Percentiles rank a stretch among this genome's conserved stretches.
Conservation (phyloP, 73 alveolate genomes). For the Uronychia setigera region DNA sequence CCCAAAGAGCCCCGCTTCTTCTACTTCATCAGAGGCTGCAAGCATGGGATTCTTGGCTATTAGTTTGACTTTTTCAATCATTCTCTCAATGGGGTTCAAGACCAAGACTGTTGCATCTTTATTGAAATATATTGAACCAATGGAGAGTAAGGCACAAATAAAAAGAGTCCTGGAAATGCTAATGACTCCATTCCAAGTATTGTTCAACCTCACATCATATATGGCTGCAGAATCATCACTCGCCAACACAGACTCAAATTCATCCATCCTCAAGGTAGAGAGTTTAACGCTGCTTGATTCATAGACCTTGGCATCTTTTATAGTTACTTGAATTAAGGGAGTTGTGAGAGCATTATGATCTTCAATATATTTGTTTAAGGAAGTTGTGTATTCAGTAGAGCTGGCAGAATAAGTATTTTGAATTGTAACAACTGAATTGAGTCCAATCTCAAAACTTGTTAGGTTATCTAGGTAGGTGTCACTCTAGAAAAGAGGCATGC, state of each 20-base stretch:
- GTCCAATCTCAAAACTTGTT: conserved; percentile 13
- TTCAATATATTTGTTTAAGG: not conserved
- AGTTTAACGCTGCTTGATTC: not conserved
- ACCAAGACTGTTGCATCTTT: conserved; percentile 73
- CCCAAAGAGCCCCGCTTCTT: conserved; percentile 44
- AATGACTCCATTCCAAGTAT: conserved; percentile 2
- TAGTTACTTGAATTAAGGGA: not conserved
- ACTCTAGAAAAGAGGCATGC: conserved; percentile 21
- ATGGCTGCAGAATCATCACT: not conserved
- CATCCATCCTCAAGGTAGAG: conserved; percentile 10
- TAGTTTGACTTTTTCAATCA: conserved; percentile 68
- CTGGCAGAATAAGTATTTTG: not conserved
- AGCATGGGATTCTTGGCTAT: conserved; percentile 73
- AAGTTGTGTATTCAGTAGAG: not conserved
- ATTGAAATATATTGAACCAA: conserved; percentile 54
- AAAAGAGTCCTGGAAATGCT: conserved; percentile 56
- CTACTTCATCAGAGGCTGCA: conserved; percentile 69
- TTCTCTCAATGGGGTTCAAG: conserved; percentile 74
- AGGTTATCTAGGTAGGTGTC: not conserved
- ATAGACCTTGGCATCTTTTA: not conserved
- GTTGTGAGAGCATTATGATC: not conserved
- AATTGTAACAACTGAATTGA: conserved; percentile 3
- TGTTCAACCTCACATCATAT: not conserved
- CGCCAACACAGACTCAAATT: not conserved
- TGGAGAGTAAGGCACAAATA: conserved; percentile 57